Percentiles rank a stretch among this genome's conserved stretches.
phyloP scores from a whole-genome alignment of 495 filamentous ascomycete genomes.

The Neurospora tetrasperma region DNA sequence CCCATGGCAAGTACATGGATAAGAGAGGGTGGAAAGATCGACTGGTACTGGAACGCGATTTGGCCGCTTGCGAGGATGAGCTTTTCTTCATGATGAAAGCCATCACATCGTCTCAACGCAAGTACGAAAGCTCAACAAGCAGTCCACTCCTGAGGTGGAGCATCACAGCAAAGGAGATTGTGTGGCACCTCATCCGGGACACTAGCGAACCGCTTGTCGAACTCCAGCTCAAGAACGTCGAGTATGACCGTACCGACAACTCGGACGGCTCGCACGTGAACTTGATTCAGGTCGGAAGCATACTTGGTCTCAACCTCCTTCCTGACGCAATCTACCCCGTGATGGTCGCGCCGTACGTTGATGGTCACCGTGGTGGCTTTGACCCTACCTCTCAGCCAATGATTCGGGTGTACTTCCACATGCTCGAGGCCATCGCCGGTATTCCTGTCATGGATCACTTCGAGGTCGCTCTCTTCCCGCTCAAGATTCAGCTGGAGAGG shows the following conservation, averaged over 20 bases:
- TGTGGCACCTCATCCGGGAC: slow-evolving; percentile 89
- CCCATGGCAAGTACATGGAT: slow-evolving; percentile 80
- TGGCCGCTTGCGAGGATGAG: slow-evolving; percentile 87
- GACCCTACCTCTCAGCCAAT: slow-evolving; percentile 54
- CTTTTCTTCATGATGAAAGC: slow-evolving; percentile 99
- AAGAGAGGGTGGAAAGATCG: slow-evolving; percentile 86
- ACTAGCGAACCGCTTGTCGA: slow-evolving; percentile 83
- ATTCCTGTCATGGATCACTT: slow-evolving; percentile 97
- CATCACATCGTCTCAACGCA: slow-evolving; percentile 89
- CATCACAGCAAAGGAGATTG: slow-evolving; percentile 82
- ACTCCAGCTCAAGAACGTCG: slow-evolving; percentile 79
- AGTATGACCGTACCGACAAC: slow-evolving; percentile 91
- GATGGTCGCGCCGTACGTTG: slow-evolving; percentile 83
- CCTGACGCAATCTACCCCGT: slow-evolving; percentile 87
- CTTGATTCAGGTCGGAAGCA: slow-evolving; percentile 68
- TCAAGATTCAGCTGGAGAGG: slow-evolving; percentile 87
- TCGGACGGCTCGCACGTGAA: slow-evolving; percentile 95
- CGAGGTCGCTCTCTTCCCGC: slow-evolving; percentile 84
- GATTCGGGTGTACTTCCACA: slow-evolving; percentile 90
- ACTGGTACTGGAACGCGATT: slow-evolving; percentile 72
- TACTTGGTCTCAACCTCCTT: slow-evolving; percentile 80
- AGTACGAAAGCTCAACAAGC: slow-evolving; percentile 62
- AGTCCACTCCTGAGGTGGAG: slow-evolving; percentile 80
- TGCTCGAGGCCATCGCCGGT: slow-evolving; percentile 94
- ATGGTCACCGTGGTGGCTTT: slow-evolving; percentile 44